Evolutionary conservation across 2,329 filamentous ascomycete species (phyloP), one percentile per base, ranked within the genome.

Genomic region (Chalaropsis ovoidea): DNA sequence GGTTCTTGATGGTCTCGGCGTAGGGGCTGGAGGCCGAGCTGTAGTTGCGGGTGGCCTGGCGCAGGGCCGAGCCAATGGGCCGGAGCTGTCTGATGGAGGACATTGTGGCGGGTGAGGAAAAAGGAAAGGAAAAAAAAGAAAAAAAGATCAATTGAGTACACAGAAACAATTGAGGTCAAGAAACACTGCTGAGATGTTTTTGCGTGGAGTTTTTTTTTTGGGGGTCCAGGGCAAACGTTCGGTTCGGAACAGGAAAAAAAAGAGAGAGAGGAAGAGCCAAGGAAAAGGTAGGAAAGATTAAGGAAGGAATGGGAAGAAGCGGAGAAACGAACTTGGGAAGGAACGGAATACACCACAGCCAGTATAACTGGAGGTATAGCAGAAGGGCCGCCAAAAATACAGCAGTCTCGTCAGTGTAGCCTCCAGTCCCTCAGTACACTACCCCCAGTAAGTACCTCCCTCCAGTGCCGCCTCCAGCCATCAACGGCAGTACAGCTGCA

Each of bases 31-130:
- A 81, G 70, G 82, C 78, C 63, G 87, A 87, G 75, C 87, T 86
- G 81, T 95, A 95, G 71, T 81, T 78, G 76, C 90, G 87, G 75
- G 84, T 83, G 69, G 78, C 73, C 72, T 82, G 87, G 82, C 78
- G 85, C 80, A 81, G 83, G 78, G 79, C 83, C 81, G 83, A 80
- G 87, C 78, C 78, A 81, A 86, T 79, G 82, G 86, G 80, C 82
- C 82, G 78, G 73, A 77, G 74, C 75, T 85, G 85, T 82, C 88
- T 86, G 78, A 95, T 80, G 74, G 90, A 87, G 84, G 95, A 90
- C 92, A 96, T 96, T 73, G 75, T 85, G 78, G 67, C 61, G 41
- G 52, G 58, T 63, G 61, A 62, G 22, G 47, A 54, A 35, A 31
- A 61, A 61, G 60, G 56, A 62, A 41, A 22, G 45, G 56, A 42